These are phyloP conservation scores for Salix udensis DNA, from an alignment of 345 rosid species.

Conservation along the genomic window DNA sequence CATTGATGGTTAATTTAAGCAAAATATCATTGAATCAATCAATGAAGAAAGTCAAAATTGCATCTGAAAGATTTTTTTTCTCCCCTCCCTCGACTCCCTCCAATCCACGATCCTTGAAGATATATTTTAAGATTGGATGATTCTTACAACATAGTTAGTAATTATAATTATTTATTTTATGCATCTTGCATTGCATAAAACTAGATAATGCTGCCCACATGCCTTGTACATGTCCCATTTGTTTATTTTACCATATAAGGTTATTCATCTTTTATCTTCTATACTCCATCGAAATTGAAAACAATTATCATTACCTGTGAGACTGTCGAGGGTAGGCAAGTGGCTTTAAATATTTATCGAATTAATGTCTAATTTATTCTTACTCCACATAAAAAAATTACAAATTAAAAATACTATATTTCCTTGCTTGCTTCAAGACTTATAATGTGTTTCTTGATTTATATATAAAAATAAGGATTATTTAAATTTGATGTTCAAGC, in stretches of 20 bases:
- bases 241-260: not conserved
- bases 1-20: conserved; percentile 1
- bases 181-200: conserved; percentile 18
- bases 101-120: conserved; percentile 11
- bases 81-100: not conserved
- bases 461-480: not conserved
- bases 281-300: not conserved
- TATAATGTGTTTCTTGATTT: not conserved
- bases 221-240: conserved; percentile 10
- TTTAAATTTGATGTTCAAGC: not conserved
- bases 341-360: not conserved
- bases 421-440: not conserved
- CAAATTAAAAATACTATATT: no score
- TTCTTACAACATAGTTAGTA: not conserved
- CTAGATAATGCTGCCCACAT: conserved; percentile 40
- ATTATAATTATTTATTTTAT: not conserved
- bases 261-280: not conserved
- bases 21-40: conserved; percentile 23
- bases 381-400: not conserved
- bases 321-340: conserved; percentile 8
- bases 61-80: not conserved
- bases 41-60: conserved; percentile 24
- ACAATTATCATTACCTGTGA: not conserved
- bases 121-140: not conserved
- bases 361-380: not conserved